Base-by-base conservation (phyloP, 2,329 filamentous ascomycete species). In the Nigrospora osmanthi region DNA sequence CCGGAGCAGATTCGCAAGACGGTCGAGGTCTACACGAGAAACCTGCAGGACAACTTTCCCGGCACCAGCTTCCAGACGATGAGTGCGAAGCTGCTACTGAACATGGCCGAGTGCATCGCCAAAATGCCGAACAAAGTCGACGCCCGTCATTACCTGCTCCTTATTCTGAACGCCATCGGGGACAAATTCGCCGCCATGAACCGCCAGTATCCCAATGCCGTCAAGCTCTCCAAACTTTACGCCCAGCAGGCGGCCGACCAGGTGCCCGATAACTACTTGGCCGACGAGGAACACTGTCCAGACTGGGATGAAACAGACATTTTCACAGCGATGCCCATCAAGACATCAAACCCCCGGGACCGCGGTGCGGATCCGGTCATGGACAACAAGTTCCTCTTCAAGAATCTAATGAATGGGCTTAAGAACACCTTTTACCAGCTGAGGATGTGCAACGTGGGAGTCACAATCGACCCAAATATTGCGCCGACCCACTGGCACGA, bases 111-210 rank as follows among this genome's bases (percentile, higher is more conserved):
- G 58, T 95, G 89, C 62, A 99, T 98, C 58, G 88, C 90, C 1
- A 95, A 91, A 63, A 78, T 98, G 55, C 85, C 86, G 16, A 88
- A 95, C 61, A 98, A 97, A 68, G 81, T 85, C 37, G 91, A 98
- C 62, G 93, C 93, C 19, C 83, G 94, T 6, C 90, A 97, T 62
- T 95, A 95, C 62, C 71, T 98, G 49, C 89, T 98, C 59, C 93
- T 95, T 81, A 97, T 99, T 38, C 70, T 99, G 46, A 94, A 97
- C 64, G 93, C 94, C 11, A 97, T 98, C 54, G 93, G 88, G 40
- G 93, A 98, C 60, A 99, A 98, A 61, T 97, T 98, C 60, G 90
- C 90, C 2, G 83, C 89, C 3, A 98, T 99, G 93, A 98, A 98
- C 60, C 79, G 88, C 46, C 89, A 97, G 63, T 97, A 95, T 60